Conservation (phyloP, 805 yeast genomes). For the Lipomyces sp. region DNA sequence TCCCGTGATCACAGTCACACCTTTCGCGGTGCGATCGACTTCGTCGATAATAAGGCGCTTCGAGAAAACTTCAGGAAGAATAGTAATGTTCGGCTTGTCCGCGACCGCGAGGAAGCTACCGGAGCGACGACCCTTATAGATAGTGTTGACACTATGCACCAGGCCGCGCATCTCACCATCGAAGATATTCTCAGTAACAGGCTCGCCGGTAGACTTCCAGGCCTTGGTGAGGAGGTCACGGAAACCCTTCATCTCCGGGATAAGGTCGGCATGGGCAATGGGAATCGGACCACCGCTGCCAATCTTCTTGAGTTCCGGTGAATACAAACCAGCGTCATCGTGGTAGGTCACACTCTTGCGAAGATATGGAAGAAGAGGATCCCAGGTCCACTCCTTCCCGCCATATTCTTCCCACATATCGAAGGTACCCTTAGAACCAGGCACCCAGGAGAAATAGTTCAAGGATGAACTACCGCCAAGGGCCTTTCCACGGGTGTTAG, state of each 20-base stretch:
- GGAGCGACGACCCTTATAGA: slow-evolving; percentile 41
- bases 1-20: slow-evolving; percentile 41
- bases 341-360: slow-evolving; percentile 42
- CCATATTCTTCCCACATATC: slow-evolving; percentile 44
- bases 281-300: slow-evolving; percentile 41
- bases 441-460: slow-evolving; percentile 41
- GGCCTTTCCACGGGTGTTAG: slow-evolving; percentile 46
- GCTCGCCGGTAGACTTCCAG: slow-evolving; percentile 37
- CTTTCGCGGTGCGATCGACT: slow-evolving; percentile 37
- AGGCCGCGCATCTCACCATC: slow-evolving; percentile 39
- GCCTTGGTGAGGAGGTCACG: slow-evolving; percentile 34
- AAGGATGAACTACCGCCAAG: slow-evolving; percentile 47
- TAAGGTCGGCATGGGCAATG: slow-evolving; percentile 40
- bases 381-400: slow-evolving; percentile 45
- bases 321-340: slow-evolving; percentile 38
- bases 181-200: slow-evolving; percentile 40
- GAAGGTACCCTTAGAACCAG: slow-evolving; percentile 44
- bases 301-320: slow-evolving; percentile 39
- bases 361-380: slow-evolving; percentile 42
- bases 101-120: slow-evolving; percentile 38
- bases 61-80: slow-evolving; percentile 42
- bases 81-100: slow-evolving; percentile 41
- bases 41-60: slow-evolving; percentile 40
- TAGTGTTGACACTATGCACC: slow-evolving; percentile 40
- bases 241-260: slow-evolving; percentile 34